Evolutionary conservation across 352 stramenopile genomes (phyloP), one percentile per base, ranked within the genome.

Genomic region (Pythium monospermum): DNA sequence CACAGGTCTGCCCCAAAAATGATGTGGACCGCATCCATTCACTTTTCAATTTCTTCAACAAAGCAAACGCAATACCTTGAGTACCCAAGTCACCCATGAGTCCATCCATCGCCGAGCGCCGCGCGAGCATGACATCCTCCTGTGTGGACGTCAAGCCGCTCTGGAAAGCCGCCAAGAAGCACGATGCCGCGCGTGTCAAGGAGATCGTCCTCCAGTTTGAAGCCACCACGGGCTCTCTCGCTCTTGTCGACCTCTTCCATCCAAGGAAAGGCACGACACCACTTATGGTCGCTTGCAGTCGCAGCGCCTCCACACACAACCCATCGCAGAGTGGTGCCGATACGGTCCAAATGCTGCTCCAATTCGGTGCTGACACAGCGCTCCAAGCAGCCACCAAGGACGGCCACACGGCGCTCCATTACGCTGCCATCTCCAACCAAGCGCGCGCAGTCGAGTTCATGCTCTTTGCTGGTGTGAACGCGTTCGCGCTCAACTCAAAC

Each of bases 211-310:
- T 61, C n/a, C 28, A 36, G 19, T 16, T 22, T 30, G 37, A 22
- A 25, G 43, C 42, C 1, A 45, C 45, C 3, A 48, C 26, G 13
- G 36, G 38, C 1, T 53, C 65, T 8, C 58, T 69, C 31, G 35
- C 28, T 13, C 19, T 74, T 19, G 31, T 87, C 12, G 65, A 87
- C 44, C 31, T 57, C 22, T 61, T 59, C 30, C 73, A 88, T 59
- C 61, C 76, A 1, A 57, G 52, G 7, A 73, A 82, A 12, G 65
- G 71, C 53, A 79, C 69, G 35, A n/a, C n/a, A n/a, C n/a, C 79
- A 37, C 62, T 92, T 37, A 92, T 92, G 82, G 58, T 68, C 18
- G 78, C 81, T 23, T 70, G 54, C 28, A 69, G 69, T 39, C 74
- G 73, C 36, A 52, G 71, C 16, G 70, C 78, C 41, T 46, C 35